Evolutionary conservation across 805 yeast species (phyloP).

Genomic region (Tanozyma kutaoensis): DNA sequence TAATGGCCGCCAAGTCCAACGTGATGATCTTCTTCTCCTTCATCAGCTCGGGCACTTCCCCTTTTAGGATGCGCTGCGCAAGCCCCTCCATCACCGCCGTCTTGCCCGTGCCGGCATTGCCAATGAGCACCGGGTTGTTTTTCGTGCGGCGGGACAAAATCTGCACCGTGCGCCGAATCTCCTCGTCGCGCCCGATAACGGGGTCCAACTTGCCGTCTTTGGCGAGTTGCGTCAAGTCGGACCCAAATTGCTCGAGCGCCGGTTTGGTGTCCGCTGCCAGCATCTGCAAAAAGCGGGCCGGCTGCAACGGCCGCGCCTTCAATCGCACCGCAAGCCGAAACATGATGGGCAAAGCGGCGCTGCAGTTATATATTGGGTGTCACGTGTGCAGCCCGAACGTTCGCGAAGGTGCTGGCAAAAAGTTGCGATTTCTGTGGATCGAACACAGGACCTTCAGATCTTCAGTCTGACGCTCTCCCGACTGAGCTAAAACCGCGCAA

Average conservation of each 20-base stretch:
- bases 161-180: conserved; percentile 85
- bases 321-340: too few relatives aligned
- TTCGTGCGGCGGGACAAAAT: conserved; percentile 86
- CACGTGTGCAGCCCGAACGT: background rate
- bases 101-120: conserved; percentile 97
- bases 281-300: too few relatives aligned
- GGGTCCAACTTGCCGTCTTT: conserved; percentile 88
- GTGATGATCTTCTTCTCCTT: conserved; percentile 75
- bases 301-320: too few relatives aligned
- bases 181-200: conserved; percentile 94
- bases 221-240: conserved; percentile 78
- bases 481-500: conserved; percentile 26
- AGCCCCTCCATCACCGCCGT: conserved; percentile 95
- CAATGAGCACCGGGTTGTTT: conserved; percentile 90
- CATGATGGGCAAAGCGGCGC: too few relatives aligned
- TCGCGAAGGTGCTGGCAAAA: background rate
- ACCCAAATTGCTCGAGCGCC: conserved; percentile 75
- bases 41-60: conserved; percentile 92
- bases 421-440: conserved; percentile 73
- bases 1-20: conserved; percentile 75
- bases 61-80: conserved; percentile 83
- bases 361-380: too few relatives aligned
- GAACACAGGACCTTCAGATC: conserved; percentile 81
- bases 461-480: conserved; percentile 15
- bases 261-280: conserved; percentile 58